These are phyloP conservation scores for Umbelopsis sp. DNA, from an alignment of 192 early-diverging fungal species.

Conservation along the genomic window DNA sequence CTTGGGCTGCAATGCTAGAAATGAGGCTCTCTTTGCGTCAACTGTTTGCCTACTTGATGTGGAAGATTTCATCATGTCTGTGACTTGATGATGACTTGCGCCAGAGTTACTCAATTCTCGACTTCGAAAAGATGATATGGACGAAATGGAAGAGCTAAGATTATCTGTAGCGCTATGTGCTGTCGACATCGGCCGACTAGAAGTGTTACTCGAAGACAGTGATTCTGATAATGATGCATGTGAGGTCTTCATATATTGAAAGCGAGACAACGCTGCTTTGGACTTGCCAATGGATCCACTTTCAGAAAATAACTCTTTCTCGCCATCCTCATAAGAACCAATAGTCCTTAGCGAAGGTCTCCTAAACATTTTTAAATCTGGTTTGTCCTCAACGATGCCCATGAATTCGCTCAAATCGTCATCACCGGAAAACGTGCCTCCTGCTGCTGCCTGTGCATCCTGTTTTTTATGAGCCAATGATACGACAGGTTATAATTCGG, in stretches of 20 bases:
- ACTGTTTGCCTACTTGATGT: not conserved
- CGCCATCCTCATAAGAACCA: not conserved
- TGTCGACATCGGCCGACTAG: constrained; percentile 5
- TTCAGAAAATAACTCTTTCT: not conserved
- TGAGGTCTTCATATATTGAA: constrained; percentile 12
- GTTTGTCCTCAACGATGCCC: constrained; percentile 6
- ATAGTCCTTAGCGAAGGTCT: not conserved
- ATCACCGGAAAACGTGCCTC: not conserved
- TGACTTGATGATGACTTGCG: not conserved
- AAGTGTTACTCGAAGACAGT: constrained; percentile 5
- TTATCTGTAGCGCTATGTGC: constrained; percentile 12
- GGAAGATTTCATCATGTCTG: not conserved
- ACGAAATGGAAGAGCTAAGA: not conserved
- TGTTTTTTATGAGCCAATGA: not conserved
- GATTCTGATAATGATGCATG: constrained; percentile 7
- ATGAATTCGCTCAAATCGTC: constrained; percentile 10
- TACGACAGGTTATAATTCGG: not conserved
- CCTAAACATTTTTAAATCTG: constrained; percentile 13
- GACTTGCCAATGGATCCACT: constrained; percentile 10
- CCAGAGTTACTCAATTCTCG: constrained; percentile 12
- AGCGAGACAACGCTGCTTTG: constrained; percentile 1
- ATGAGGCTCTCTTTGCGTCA: constrained; percentile 7
- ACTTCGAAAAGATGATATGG: constrained; percentile 17
- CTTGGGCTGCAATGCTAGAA: not conserved
- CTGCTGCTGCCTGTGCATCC: not conserved